Evolutionary conservation across 495 filamentous ascomycete species (phyloP).

Genomic region (Aspergillus cavernicola): DNA sequence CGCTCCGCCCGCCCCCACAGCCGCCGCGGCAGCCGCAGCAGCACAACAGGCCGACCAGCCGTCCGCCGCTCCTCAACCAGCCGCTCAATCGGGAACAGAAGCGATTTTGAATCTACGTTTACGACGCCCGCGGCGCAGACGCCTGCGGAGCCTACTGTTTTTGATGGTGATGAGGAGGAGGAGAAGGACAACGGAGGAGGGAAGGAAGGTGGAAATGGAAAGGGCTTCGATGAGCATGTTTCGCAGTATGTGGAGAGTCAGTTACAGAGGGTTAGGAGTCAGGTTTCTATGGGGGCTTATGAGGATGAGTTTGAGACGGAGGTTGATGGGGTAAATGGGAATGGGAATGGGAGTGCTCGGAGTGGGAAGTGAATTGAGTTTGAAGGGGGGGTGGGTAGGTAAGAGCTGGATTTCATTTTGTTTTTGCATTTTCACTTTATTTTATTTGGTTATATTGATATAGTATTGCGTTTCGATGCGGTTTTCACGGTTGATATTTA

Average conservation of each 20-base stretch:
- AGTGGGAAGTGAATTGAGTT: not conserved
- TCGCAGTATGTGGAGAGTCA: slow-evolving; percentile 69
- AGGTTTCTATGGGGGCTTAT: slow-evolving; percentile 46
- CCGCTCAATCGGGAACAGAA: slow-evolving; percentile 82
- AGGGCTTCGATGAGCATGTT: slow-evolving; percentile 60
- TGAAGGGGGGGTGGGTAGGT: not conserved
- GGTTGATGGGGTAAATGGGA: slow-evolving; percentile 33
- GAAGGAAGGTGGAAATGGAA: slow-evolving; percentile 24
- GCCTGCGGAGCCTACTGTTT: slow-evolving; percentile 16
- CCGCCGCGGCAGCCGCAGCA: slow-evolving; percentile 21
- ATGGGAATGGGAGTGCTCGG: slow-evolving; percentile 10
- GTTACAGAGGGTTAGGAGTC: slow-evolving; percentile 58
- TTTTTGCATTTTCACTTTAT: too few species aligned
- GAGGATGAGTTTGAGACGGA: slow-evolving; percentile 61
- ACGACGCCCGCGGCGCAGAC: slow-evolving; percentile 21
- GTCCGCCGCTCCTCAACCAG: slow-evolving; percentile 79
- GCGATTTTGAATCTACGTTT: slow-evolving; percentile 63
- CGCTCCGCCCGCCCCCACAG: slow-evolving; percentile 38
- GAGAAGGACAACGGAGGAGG: not conserved
- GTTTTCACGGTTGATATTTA: not conserved
- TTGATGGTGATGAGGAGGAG: slow-evolving; percentile 29
- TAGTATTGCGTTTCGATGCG: too few species aligned
- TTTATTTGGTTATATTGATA: too few species aligned
- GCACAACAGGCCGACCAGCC: slow-evolving; percentile 39
- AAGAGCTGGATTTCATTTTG: not conserved